A percentile compares a stretch with the other conserved stretches of the same genome.
Conservation (phyloP, 2,329 filamentous ascomycete species). For the Bipolaris victoriae region DNA sequence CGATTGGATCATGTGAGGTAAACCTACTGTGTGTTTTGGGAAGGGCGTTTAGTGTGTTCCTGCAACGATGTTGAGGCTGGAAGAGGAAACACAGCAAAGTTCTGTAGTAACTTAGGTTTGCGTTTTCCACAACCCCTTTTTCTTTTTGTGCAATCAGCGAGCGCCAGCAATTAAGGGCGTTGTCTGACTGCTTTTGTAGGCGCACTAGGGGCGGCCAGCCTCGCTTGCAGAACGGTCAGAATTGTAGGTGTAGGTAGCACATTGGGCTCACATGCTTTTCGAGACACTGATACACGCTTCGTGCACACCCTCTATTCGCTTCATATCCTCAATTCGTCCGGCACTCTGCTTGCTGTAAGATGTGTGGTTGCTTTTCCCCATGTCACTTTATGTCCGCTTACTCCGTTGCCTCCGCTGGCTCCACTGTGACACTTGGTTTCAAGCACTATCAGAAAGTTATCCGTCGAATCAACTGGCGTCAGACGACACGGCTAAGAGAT, state of each 20-base stretch:
- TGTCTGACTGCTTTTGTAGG: not conserved
- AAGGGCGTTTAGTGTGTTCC: not conserved
- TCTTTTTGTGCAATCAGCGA: not conserved
- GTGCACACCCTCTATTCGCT: not conserved
- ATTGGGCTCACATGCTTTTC: not conserved
- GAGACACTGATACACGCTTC: not conserved
- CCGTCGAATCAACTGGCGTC: not conserved
- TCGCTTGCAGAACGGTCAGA: not conserved
- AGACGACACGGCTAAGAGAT: not conserved
- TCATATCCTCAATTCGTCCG: constrained; percentile 1
- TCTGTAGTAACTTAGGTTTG: not conserved
- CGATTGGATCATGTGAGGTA: not conserved
- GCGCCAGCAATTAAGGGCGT: not conserved
- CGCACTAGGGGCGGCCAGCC: not conserved
- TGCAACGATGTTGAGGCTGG: not conserved
- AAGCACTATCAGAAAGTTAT: not conserved
- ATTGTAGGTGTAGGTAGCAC: no score
- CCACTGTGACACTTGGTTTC: not conserved
- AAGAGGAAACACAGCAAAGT: not conserved
- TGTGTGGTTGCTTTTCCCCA: constrained; percentile 2
- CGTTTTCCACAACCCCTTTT: not conserved
- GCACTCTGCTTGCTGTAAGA: not conserved
- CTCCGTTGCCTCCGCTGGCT: constrained; percentile 4
- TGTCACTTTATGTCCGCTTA: constrained; percentile 12
- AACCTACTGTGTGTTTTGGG: not conserved